Evolutionary conservation across 2,329 filamentous ascomycete species (phyloP).

Genomic region (Nannizziopsis arthrosporioides): DNA sequence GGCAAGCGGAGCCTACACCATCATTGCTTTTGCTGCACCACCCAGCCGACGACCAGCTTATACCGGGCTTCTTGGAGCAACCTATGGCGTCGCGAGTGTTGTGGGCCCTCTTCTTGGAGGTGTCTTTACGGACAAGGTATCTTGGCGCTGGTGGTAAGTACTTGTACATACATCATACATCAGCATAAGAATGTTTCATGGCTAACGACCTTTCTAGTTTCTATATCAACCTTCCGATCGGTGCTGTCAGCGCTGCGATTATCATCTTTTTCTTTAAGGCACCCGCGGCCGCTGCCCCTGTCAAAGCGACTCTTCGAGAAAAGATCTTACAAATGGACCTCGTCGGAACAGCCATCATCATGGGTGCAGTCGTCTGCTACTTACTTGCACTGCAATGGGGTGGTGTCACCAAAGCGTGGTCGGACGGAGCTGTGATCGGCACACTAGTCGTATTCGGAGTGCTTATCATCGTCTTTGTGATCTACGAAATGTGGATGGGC

Average conservation of each 20-base stretch:
- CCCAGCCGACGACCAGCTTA: slow-evolving; percentile 12
- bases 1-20: slow-evolving; percentile 28
- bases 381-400: slow-evolving; percentile 23
- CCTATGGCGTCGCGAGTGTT: slow-evolving; percentile 15
- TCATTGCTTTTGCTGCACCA: slow-evolving; percentile 14
- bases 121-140: slow-evolving; percentile 15
- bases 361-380: slow-evolving; percentile 20
- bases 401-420: slow-evolving; percentile 19
- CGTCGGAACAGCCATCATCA: slow-evolving; percentile 17
- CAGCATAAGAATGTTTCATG: not conserved
- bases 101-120: slow-evolving; percentile 15
- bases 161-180: too few relatives aligned
- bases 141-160: slow-evolving; percentile 16
- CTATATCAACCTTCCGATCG: slow-evolving; percentile 27
- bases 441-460: slow-evolving; percentile 18
- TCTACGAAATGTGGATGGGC: slow-evolving; percentile 12
- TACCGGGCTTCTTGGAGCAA: slow-evolving; percentile 14
- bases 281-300: slow-evolving; percentile 11
- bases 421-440: slow-evolving; percentile 17
- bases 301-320: slow-evolving; percentile 13
- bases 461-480: slow-evolving; percentile 16
- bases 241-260: slow-evolving; percentile 10
- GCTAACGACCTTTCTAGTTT: slow-evolving; percentile 19
- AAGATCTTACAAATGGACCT: slow-evolving; percentile 19
- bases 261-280: slow-evolving; percentile 16